Conservation (phyloP, 2,329 filamentous ascomycete genomes). For the Colletotrichum ledebouriae region DNA sequence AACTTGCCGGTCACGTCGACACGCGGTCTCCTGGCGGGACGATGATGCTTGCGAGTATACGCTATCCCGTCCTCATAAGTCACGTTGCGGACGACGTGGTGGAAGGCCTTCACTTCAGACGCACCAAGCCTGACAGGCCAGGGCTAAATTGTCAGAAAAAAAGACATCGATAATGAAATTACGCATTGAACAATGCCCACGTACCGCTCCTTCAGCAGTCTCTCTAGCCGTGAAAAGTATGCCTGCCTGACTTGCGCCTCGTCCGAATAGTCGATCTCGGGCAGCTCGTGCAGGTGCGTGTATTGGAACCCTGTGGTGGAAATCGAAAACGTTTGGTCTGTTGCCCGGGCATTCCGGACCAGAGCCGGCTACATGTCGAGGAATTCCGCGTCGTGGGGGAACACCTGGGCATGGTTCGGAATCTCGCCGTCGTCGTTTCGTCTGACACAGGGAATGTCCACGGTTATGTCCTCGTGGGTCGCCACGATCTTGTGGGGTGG, state of each 20-base stretch:
- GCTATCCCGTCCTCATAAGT: constrained; percentile 14
- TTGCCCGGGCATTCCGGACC: constrained; percentile 12
- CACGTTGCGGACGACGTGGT: constrained; percentile 22
- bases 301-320: constrained; percentile 7
- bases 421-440: constrained; percentile 16
- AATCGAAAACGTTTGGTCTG: constrained; percentile 12
- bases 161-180: rapidly evolving
- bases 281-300: neutral
- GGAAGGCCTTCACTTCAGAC: constrained; percentile 23
- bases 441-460: constrained; percentile 4
- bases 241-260: constrained; percentile 1
- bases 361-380: constrained; percentile 20
- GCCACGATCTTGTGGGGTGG: neutral
- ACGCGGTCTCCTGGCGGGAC: constrained; percentile 23
- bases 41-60: constrained; percentile 28
- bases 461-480: neutral
- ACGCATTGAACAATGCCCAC: too few relatives aligned
- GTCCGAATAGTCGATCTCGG: constrained; percentile 19
- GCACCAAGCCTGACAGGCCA: neutral
- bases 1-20: constrained; percentile 26
- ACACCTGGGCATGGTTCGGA: constrained; percentile 32
- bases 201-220: constrained; percentile 8
- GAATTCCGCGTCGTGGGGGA: constrained; percentile 24
- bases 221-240: constrained; percentile 19
- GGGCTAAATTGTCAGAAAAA: neutral